A percentile compares a stretch with the other conserved stretches of the same genome.
Conservation (phyloP, 2,329 filamentous ascomycete species). For the Fusarium camptoceras region DNA sequence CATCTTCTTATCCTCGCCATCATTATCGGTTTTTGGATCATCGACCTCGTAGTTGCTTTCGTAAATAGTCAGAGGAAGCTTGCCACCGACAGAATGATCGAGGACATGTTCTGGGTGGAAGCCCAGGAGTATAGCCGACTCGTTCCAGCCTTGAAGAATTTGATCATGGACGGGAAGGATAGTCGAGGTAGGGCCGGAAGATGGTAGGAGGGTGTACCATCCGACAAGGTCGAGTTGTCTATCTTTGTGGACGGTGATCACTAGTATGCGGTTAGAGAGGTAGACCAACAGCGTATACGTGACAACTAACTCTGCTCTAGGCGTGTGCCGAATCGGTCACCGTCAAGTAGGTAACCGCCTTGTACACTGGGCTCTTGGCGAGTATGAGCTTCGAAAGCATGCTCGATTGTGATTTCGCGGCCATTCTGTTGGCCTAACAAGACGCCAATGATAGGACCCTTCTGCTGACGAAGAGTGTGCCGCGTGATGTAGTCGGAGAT, state of each 20-base stretch:
- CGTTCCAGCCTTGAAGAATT: constrained; percentile 80
- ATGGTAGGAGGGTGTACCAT: constrained; percentile 86
- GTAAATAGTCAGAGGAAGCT: constrained; percentile 90
- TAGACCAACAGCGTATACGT: not conserved
- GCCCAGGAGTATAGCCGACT: constrained; percentile 86
- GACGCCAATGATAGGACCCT: constrained; percentile 83
- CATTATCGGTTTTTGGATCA: constrained; percentile 59
- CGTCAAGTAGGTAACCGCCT: constrained; percentile 72
- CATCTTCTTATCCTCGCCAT: constrained; percentile 77
- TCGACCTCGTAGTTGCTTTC: constrained; percentile 85
- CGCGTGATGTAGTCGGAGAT: constrained; percentile 97
- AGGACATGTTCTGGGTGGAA: constrained; percentile 78
- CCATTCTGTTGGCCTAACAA: constrained; percentile 94
- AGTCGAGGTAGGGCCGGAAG: constrained; percentile 75
- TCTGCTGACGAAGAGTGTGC: constrained; percentile 81
- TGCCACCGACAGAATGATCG: constrained; percentile 73
- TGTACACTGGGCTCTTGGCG: constrained; percentile 57
- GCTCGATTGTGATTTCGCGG: constrained; percentile 89
- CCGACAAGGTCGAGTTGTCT: constrained; percentile 88
- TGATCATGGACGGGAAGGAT: constrained; percentile 82
- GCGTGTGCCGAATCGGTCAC: constrained; percentile 79
- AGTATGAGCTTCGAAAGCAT: constrained; percentile 87
- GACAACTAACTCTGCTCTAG: constrained; percentile 81
- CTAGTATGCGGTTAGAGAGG: constrained; percentile 58
- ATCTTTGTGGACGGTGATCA: constrained; percentile 88